These are phyloP conservation scores for Microcyclospora tardicrescens DNA, from an alignment of 2,329 filamentous ascomycete species.

Conservation along the genomic window DNA sequence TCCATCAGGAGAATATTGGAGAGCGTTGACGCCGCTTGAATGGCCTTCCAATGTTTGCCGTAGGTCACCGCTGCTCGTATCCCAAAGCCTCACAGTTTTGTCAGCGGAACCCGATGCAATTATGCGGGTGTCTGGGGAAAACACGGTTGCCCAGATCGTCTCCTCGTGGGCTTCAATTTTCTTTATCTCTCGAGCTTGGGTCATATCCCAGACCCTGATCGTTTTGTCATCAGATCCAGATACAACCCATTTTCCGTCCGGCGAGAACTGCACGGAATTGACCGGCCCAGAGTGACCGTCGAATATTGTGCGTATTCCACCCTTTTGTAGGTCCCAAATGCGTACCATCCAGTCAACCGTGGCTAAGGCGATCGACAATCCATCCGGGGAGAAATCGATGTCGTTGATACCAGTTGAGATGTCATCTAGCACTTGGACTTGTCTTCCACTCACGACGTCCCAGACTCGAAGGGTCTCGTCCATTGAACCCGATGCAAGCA, in stretches of 20 bases:
- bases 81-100: background rate
- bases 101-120: background rate
- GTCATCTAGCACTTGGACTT: constrained; percentile 6
- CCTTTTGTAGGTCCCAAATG: background rate
- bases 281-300: background rate
- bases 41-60: background rate
- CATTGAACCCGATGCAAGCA: background rate
- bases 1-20: background rate
- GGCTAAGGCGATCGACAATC: background rate
- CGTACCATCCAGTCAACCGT: background rate
- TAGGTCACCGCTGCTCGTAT: background rate
- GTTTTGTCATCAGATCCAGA: background rate
- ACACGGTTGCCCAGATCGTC: background rate
- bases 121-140: background rate
- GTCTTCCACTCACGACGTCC: background rate
- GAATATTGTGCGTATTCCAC: background rate
- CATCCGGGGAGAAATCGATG: background rate
- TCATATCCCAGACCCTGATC: background rate
- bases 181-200: background rate
- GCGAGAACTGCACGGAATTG: background rate
- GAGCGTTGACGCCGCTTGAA: background rate
- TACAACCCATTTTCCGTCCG: background rate
- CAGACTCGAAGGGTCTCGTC: background rate
- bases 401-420: constrained; percentile 2
- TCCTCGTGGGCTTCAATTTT: background rate